These are phyloP conservation scores for Abrus precatorius DNA, from an alignment of 306 rosid species.

Conservation along the genomic window DNA sequence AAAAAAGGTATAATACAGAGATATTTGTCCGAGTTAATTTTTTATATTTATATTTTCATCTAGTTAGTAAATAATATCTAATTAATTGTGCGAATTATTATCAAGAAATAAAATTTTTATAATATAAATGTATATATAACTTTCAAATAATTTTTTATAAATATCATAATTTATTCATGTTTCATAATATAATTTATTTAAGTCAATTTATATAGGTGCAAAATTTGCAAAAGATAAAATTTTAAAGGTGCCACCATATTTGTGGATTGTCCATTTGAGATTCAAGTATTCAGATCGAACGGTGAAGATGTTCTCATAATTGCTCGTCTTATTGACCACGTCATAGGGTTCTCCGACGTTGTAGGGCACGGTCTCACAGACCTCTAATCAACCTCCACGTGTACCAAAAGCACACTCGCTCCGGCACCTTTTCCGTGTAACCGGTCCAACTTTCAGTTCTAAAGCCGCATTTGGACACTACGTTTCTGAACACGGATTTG, in stretches of 20 bases:
- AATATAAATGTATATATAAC: background rate
- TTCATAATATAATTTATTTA: background rate
- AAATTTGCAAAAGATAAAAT: background rate
- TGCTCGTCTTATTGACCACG: slow-evolving; percentile 37
- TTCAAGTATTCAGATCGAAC: slow-evolving; percentile 37
- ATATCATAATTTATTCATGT: background rate
- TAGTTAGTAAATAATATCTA: too few relatives aligned
- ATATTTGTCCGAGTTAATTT: too few relatives aligned
- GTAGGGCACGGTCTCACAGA: slow-evolving; percentile 42
- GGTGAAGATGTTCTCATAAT: background rate
- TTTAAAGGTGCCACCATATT: background rate
- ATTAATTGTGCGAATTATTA: too few relatives aligned
- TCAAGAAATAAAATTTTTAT: background rate
- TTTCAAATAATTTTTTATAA: background rate
- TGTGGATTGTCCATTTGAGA: background rate
- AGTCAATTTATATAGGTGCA: too few relatives aligned
- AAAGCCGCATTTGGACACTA: slow-evolving; percentile 47
- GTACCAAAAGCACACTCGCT: slow-evolving; percentile 12
- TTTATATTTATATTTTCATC: too few relatives aligned
- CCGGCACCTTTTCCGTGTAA: slow-evolving; percentile 47
- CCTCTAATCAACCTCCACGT: slow-evolving; percentile 48
- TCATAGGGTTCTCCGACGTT: slow-evolving; percentile 43
- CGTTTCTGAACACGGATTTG: slow-evolving; percentile 1
- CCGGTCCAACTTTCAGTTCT: slow-evolving; percentile 38
- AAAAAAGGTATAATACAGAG: too few relatives aligned